Percentiles rank a stretch among this genome's conserved stretches.
Evolutionary conservation across 2,329 filamentous ascomycete genomes (phyloP).

Genomic region (Aspergillus brunneoviolaceus): DNA sequence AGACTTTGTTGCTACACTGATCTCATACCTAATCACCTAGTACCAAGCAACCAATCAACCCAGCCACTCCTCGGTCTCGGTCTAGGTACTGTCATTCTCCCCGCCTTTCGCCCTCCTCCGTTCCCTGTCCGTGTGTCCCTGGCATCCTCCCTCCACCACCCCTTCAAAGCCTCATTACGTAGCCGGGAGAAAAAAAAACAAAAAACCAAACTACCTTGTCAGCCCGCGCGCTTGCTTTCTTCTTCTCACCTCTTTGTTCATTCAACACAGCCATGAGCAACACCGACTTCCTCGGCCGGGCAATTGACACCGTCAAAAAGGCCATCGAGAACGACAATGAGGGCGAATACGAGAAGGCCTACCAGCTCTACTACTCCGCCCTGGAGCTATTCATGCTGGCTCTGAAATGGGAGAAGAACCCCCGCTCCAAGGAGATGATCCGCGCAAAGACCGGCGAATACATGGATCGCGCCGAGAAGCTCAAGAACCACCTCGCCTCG

Average conservation of each 20-base stretch:
- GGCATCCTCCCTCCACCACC: background rate
- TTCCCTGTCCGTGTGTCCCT: background rate
- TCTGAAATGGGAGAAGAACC: constrained; percentile 99
- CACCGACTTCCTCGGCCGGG: constrained; percentile 93
- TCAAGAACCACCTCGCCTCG: constrained; percentile 84
- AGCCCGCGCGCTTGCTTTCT: background rate
- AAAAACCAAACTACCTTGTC: background rate
- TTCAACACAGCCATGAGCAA: constrained; percentile 67
- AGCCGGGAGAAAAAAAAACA: background rate
- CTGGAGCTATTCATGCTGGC: constrained; percentile 99
- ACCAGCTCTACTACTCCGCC: constrained; percentile 91
- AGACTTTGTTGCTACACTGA: no score
- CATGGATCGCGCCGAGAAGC: constrained; percentile 97
- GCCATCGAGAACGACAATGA: constrained; percentile 95
- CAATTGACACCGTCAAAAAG: constrained; percentile 95
- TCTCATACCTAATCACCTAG: no score
- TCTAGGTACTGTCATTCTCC: constrained; percentile 9
- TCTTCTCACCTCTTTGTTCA: background rate
- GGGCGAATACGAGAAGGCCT: constrained; percentile 95
- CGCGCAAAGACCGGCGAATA: constrained; percentile 92
- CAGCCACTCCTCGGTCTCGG: constrained; percentile 10
- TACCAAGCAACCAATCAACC: constrained; percentile 14
- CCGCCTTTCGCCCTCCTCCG: constrained; percentile 1
- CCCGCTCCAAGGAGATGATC: constrained; percentile 95
- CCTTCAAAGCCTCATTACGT: constrained; percentile 29